These are phyloP conservation scores for Verticillium albo-atrum DNA, from an alignment of 2,329 filamentous ascomycete species.

Conservation along the genomic window DNA sequence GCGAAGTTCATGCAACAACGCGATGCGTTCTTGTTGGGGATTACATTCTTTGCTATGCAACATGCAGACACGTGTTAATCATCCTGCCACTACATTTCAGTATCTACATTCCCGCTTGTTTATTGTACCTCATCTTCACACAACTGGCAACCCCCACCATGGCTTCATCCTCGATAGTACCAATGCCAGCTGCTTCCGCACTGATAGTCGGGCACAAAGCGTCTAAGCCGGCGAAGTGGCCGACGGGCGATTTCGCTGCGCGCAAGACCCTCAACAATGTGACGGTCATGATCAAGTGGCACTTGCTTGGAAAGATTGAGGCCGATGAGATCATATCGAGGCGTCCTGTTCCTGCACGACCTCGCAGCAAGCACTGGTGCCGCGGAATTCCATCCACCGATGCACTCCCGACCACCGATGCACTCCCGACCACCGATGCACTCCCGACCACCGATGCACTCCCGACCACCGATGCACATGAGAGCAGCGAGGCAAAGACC, in stretches of 20 bases:
- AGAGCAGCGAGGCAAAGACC: slow-evolving; percentile 30
- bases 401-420: no score
- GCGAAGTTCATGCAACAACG: no score
- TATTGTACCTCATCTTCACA: neutral
- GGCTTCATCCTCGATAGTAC: no score
- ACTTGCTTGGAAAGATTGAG: slow-evolving; percentile 50
- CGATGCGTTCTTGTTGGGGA: no score
- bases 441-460: no score
- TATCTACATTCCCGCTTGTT: neutral
- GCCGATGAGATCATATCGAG: slow-evolving; percentile 56
- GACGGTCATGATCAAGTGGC: slow-evolving; percentile 50
- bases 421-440: no score
- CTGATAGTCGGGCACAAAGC: neutral
- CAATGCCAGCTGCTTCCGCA: no score
- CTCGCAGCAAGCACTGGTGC: neutral
- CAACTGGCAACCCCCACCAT: neutral
- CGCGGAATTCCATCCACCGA: slow-evolving; percentile 17
- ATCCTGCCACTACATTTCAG: neutral
- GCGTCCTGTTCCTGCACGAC: slow-evolving; percentile 16
- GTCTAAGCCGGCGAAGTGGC: neutral
- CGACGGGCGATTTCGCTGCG: neutral
- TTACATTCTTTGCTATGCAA: neutral
- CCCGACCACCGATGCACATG: neutral
- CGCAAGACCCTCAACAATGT: slow-evolving; percentile 27
- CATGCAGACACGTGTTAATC: neutral